Percentiles rank a stretch among this genome's conserved stretches.
Evolutionary conservation across 2,329 filamentous ascomycete species (phyloP).

Genomic region (Pseudogymnoascus sp.): DNA sequence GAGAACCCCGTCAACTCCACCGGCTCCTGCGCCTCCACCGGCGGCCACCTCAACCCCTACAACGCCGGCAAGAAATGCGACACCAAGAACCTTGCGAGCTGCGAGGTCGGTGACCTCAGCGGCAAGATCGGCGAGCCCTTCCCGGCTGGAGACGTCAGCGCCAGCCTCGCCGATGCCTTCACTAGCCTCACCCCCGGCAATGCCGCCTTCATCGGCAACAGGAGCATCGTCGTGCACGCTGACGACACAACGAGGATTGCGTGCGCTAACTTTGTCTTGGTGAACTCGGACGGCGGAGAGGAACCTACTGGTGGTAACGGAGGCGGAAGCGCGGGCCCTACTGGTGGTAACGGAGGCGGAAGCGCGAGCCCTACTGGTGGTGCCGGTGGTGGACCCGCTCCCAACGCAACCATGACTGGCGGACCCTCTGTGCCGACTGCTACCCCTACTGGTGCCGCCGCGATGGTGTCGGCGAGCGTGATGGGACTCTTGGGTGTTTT

Average conservation of each 20-base stretch:
- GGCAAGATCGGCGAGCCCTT: slow-evolving; percentile 54
- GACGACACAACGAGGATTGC: slow-evolving; percentile 54
- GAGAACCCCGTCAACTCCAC: slow-evolving; percentile 49
- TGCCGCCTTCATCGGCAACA: slow-evolving; percentile 54
- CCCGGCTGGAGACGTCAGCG: neutral
- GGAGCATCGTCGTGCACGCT: slow-evolving; percentile 55
- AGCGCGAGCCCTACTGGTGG: neutral
- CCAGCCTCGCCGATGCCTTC: slow-evolving; percentile 40
- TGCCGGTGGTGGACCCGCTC: neutral
- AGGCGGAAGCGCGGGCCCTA: neutral
- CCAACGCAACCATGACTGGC: neutral
- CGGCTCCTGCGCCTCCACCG: slow-evolving; percentile 63
- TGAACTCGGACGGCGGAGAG: neutral
- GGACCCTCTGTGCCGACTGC: too few relatives aligned
- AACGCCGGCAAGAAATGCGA: slow-evolving; percentile 49
- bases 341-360: neutral
- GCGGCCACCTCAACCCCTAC: slow-evolving; percentile 64
- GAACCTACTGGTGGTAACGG: neutral
- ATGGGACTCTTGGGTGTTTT: neutral
- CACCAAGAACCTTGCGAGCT: slow-evolving; percentile 46
- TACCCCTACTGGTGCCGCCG: neutral
- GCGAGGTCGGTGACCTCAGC: slow-evolving; percentile 67
- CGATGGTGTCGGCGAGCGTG: neutral
- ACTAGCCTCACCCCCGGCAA: slow-evolving; percentile 43
- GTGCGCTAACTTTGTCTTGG: slow-evolving; percentile 50